Base-by-base conservation (phyloP, 768 basidiomycete genomes). In the Boletus barrowsii region DNA sequence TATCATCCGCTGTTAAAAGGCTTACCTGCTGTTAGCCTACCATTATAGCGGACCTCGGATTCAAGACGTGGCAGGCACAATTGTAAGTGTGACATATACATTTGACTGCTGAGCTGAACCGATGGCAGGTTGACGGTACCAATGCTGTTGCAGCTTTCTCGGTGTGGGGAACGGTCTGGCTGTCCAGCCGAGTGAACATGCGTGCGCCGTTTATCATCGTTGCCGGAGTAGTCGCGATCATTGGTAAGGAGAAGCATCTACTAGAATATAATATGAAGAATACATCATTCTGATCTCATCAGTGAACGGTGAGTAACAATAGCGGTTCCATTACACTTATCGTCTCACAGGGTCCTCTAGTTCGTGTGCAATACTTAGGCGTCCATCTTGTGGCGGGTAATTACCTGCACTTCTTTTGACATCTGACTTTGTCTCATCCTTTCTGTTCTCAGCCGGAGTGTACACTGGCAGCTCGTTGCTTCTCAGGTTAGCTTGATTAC, bases 391-490 rank as follows among this genome's bases (percentile, higher is more conserved):
- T 79, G 8, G 76, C 80, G 37, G 66, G 63, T 61, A 15, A 56
- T 32, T 11, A 33, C 40, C 15, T 42, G 18, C 13, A n/a, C 26
- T 26, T 18, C 17, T 54, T 30, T 22, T 26, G 11, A 29, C n/a
- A 26, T 24, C 41, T 17, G 22, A 44, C 29, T 10, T 24, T 35
- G 9, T 14, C 22, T 29, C 36, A 30, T 49, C 11, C 37, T 8
- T 30, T 10, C 26, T 10, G 13, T 14, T 47, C 29, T 42, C 42
- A 67, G 77, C 77, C 0, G 83, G 83, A 11, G 70, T 83, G 3
- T 87, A 81, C 64, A 79, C 81, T 0, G 83, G 79, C 13, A 83
- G 80, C 59, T 77, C 83, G 1, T 67, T 84, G 10, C 70, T 85
- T 35, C 65, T 85, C 17, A 81, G 80, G 82, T 78, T 26, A 22